Percentiles rank a stretch among this genome's conserved stretches.
Conservation (phyloP, 1,284 basidiomycete genomes). For the Moesziomyces antarcticus region DNA sequence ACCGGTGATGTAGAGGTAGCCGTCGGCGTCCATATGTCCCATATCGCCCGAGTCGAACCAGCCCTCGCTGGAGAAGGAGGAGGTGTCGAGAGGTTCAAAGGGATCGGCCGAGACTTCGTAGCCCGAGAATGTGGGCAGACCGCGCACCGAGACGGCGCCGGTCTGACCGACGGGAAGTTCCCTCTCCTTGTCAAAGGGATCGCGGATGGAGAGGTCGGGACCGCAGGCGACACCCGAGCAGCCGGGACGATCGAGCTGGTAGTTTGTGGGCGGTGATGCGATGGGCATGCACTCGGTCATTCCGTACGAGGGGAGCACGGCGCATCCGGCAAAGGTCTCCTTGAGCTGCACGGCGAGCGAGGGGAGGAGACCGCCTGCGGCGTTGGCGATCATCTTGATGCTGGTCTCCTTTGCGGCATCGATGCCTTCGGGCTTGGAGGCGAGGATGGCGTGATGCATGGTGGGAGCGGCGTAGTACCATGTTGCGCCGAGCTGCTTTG, state of each 20-base stretch:
- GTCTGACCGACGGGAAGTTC: conserved; percentile 65
- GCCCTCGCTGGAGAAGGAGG: conserved; percentile 64
- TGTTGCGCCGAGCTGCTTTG: conserved; percentile 64
- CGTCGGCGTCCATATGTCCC: conserved; percentile 68
- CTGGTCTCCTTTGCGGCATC: conserved; percentile 55
- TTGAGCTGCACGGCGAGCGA: conserved; percentile 66
- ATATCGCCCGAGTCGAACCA: conserved; percentile 68
- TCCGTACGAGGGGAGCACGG: conserved; percentile 67
- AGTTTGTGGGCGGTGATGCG: conserved; percentile 66
- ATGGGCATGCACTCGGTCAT: conserved; percentile 69
- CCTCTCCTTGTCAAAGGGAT: conserved; percentile 64
- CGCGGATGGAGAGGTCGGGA: conserved; percentile 65
- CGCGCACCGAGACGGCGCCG: conserved; percentile 64
- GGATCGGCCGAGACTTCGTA: conserved; percentile 62
- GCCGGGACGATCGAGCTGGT: conserved; percentile 66
- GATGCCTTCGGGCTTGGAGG: conserved; percentile 61
- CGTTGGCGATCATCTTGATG: conserved; percentile 67
- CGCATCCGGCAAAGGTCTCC: conserved; percentile 61
- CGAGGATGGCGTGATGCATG: conserved; percentile 68
- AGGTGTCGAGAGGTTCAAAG: conserved; percentile 63
- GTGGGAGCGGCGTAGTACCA: conserved; percentile 68
- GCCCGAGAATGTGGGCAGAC: conserved; percentile 65
- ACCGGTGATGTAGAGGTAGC: conserved; percentile 67
- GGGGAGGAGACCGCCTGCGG: conserved; percentile 66
- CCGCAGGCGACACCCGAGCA: conserved; percentile 67